Evolutionary conservation across 345 rosid species (phyloP).

Genomic region (Bruguiera parviflora): DNA sequence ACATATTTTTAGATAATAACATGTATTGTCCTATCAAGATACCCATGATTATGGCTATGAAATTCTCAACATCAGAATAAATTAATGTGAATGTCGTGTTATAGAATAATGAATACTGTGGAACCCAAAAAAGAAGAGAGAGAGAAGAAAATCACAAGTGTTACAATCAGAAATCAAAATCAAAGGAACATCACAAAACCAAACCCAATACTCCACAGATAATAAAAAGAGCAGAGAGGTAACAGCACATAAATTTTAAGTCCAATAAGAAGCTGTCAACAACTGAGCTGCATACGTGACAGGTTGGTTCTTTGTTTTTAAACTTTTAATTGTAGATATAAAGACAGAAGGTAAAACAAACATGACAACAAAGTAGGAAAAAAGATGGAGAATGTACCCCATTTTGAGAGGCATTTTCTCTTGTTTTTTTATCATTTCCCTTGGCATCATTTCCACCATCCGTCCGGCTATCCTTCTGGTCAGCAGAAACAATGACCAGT

Average conservation of each 20-base stretch:
- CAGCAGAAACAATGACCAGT: slow-evolving; percentile 42
- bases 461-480: slow-evolving; percentile 10
- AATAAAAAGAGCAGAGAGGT: neutral
- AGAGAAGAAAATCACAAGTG: too few species aligned
- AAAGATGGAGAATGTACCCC: slow-evolving; percentile 4
- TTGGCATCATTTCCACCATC: slow-evolving; percentile 3
- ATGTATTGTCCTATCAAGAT: neutral
- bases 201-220: neutral
- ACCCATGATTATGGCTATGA: slow-evolving; percentile 16
- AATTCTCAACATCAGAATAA: slow-evolving; percentile 3
- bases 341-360: neutral
- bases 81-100: neutral
- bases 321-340: neutral
- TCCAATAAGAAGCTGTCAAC: slow-evolving; percentile 5
- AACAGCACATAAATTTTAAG: slow-evolving; percentile 6
- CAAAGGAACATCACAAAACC: neutral
- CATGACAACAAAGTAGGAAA: neutral
- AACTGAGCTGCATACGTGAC: slow-evolving; percentile 5
- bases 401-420: slow-evolving; percentile 4
- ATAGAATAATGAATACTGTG: neutral
- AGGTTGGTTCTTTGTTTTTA: neutral
- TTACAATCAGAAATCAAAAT: slow-evolving; percentile 3
- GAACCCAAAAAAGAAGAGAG: too few species aligned
- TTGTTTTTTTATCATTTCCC: neutral
- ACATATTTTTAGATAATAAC: neutral